Percentiles rank a stretch among this genome's conserved stretches.
These are phyloP conservation scores for Batkoa obscura DNA, from an alignment of 371 early-diverging fungal species.

Conservation along the genomic window DNA sequence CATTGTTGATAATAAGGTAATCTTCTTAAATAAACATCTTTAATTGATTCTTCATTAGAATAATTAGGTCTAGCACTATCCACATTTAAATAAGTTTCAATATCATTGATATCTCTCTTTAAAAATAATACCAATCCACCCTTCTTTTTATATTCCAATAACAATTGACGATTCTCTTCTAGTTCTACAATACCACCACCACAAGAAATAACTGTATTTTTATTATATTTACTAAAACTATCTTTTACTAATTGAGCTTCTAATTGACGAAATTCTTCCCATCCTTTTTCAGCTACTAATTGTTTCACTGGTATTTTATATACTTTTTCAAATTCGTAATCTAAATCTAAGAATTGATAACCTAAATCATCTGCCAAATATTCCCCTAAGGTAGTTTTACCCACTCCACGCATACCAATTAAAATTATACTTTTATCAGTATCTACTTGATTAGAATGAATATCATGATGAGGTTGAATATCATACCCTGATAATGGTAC, in stretches of 20 bases:
- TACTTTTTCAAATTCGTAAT: constrained; percentile 51
- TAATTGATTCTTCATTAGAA: constrained; percentile 43
- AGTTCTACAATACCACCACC: constrained; percentile 95
- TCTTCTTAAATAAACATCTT: constrained; percentile 61
- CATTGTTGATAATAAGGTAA: constrained; percentile 54
- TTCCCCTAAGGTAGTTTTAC: constrained; percentile 81
- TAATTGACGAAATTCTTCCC: constrained; percentile 74
- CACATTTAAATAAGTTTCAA: constrained; percentile 48
- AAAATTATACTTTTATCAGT: constrained; percentile 47
- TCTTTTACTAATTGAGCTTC: constrained; percentile 41
- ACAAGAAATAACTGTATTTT: constrained; percentile 57
- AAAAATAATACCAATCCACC: constrained; percentile 62
- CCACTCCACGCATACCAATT: constrained; percentile 94
- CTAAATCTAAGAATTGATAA: constrained; percentile 71
- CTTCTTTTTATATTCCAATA: constrained; percentile 28
- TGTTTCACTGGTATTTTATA: constrained; percentile 52
- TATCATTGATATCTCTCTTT: constrained; percentile 58
- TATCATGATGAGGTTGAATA: constrained; percentile 18
- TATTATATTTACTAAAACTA: constrained; percentile 26
- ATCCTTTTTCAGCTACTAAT: constrained; percentile 56
- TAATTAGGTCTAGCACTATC: constrained; percentile 74
- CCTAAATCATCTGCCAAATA: constrained; percentile 44
- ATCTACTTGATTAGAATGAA: constrained; percentile 9
- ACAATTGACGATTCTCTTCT: constrained; percentile 31
- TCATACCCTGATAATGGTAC: constrained; percentile 55